Percentiles rank a stretch among this genome's conserved stretches.
Conservation (phyloP, 2,329 filamentous ascomycete genomes). For the Neopestalotiopsis sp. region DNA sequence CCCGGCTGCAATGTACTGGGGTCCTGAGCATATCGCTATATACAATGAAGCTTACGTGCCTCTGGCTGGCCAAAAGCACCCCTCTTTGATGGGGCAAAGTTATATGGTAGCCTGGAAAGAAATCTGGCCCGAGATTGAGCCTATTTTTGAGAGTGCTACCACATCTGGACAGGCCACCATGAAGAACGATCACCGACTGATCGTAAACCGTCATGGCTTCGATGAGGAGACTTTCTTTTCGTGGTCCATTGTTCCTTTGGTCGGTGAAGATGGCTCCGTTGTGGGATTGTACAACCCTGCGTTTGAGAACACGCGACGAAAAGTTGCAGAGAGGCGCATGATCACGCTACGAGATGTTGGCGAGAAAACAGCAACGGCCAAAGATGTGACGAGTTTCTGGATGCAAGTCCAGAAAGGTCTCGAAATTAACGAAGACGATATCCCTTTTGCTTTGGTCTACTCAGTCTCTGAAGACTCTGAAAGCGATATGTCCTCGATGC, state of each 20-base stretch:
- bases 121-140: conserved; percentile 75
- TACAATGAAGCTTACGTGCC: conserved; percentile 77
- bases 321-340: conserved; percentile 82
- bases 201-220: conserved; percentile 71
- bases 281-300: conserved; percentile 80
- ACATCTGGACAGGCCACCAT: conserved; percentile 78
- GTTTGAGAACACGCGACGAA: conserved; percentile 81
- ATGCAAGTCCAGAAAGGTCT: conserved; percentile 70
- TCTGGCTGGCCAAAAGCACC: conserved; percentile 79
- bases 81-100: conserved; percentile 73
- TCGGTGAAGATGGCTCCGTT: conserved; percentile 76
- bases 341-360: conserved; percentile 78
- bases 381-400: conserved; percentile 78
- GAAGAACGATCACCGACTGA: conserved; percentile 83
- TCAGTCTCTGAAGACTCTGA: conserved; percentile 74
- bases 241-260: conserved; percentile 80
- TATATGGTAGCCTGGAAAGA: conserved; percentile 75
- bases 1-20: conserved; percentile 82
- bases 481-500: conserved; percentile 74
- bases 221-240: conserved; percentile 84
- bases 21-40: conserved; percentile 69
- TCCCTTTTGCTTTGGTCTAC: conserved; percentile 79
- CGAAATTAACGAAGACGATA: conserved; percentile 76
- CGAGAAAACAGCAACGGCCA: conserved; percentile 74
- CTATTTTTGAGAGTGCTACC: conserved; percentile 71